These are phyloP conservation scores for Hymenoscyphus occultus DNA, from an alignment of 2,329 filamentous ascomycete species.

Conservation along the genomic window DNA sequence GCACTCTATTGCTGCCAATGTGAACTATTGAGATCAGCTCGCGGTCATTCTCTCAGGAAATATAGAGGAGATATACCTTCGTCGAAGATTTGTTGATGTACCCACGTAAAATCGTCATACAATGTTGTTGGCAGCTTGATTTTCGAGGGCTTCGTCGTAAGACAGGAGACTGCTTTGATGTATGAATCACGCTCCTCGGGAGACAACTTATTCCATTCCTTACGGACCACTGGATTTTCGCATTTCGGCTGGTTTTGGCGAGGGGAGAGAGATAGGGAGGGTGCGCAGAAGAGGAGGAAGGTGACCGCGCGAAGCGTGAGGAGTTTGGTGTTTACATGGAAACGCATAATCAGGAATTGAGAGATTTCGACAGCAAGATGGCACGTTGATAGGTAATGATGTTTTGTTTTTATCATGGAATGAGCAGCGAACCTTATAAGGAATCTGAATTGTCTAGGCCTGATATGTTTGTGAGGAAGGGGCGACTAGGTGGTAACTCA, in stretches of 20 bases:
- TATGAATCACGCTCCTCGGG: constrained; percentile 15
- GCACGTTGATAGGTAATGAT: not conserved
- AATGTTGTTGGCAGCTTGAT: constrained; percentile 9
- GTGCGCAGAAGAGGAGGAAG: not conserved
- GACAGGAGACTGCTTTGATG: constrained; percentile 13
- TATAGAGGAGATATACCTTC: not conserved
- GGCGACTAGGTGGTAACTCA: no score
- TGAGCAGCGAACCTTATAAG: no score
- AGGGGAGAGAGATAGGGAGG: not conserved
- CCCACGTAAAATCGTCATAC: constrained; percentile 17
- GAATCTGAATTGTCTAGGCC: no score
- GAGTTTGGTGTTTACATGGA: not conserved
- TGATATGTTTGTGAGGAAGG: no score
- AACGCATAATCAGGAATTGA: not conserved
- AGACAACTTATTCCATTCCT: constrained; percentile 14
- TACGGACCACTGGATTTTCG: constrained; percentile 12
- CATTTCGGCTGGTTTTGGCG: constrained; percentile 5
- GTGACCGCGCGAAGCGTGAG: not conserved
- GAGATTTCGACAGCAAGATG: not conserved
- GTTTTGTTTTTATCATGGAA: no score
- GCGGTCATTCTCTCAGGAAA: not conserved
- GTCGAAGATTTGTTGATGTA: constrained; percentile 10
- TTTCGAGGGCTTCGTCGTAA: constrained; percentile 10
- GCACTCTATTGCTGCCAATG: not conserved
- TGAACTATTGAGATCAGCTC: constrained; percentile 6